Evolutionary conservation across 441 rosid species (phyloP).

Genomic region (Syzygium malaccense): DNA sequence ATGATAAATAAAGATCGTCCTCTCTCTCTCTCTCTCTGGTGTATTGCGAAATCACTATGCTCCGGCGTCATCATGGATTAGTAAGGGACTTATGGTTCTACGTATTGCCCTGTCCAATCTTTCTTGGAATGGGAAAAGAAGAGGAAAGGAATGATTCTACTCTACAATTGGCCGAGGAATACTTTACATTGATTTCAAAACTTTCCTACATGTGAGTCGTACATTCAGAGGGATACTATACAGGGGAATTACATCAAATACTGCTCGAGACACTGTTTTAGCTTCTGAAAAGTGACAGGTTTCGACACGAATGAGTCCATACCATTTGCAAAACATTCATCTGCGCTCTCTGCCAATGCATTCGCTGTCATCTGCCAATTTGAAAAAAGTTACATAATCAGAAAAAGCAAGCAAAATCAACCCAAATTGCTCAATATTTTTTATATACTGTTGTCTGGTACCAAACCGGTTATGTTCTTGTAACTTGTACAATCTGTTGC

Average conservation of each 20-base stretch:
- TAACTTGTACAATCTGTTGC: neutral
- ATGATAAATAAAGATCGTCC: neutral
- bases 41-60: neutral
- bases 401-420: neutral
- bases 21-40: constrained; percentile 37
- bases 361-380: constrained; percentile 61
- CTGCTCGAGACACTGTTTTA: constrained; percentile 65
- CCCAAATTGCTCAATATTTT: neutral
- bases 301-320: constrained; percentile 96
- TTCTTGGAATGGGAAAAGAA: neutral
- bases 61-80: neutral
- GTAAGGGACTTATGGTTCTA: neutral
- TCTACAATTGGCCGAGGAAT: neutral
- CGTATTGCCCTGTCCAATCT: neutral
- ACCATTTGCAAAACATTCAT: constrained; percentile 72
- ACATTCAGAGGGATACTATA: constrained; percentile 15
- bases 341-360: constrained; percentile 58
- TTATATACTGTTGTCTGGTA: neutral
- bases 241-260: constrained; percentile 38
- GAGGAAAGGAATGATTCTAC: neutral
- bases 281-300: constrained; percentile 78
- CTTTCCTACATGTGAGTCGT: constrained; percentile 1
- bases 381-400: neutral
- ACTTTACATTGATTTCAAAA: constrained; percentile 3
- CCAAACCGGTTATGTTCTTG: neutral